phyloP scores from a whole-genome alignment of 306 rosid genomes.

The Cucumis sativus region DNA sequence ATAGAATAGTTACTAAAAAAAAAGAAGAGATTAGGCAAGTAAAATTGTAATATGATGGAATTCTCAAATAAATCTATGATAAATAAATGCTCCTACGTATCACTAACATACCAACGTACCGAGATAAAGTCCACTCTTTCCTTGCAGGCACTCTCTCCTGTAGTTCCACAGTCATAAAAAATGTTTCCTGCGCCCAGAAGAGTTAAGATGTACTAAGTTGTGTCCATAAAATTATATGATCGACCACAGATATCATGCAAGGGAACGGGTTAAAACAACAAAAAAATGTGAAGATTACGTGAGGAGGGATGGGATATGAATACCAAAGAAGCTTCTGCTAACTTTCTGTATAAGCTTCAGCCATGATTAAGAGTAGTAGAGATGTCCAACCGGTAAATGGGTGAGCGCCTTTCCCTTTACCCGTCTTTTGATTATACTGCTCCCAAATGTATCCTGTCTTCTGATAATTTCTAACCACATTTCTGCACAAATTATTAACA shows the following conservation, averaged over 20 bases:
- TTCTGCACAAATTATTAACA: slow-evolving; percentile 19
- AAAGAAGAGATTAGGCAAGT: too few relatives aligned
- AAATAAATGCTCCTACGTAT: not conserved
- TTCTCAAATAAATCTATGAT: not conserved
- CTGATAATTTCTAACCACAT: slow-evolving; percentile 52
- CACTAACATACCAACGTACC: not conserved
- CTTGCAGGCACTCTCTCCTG: not conserved
- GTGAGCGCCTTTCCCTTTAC: slow-evolving; percentile 81
- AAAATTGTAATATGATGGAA: too few relatives aligned
- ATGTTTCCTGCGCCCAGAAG: not conserved
- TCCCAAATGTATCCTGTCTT: slow-evolving; percentile 78
- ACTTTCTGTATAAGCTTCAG: slow-evolving; percentile 45
- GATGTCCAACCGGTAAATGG: slow-evolving; percentile 94
- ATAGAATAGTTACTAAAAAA: too few relatives aligned
- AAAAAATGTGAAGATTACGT: not conserved
- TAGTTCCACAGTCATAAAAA: not conserved
- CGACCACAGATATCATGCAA: not conserved
- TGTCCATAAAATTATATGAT: not conserved
- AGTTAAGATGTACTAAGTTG: not conserved
- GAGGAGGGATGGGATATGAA: not conserved
- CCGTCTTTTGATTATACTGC: slow-evolving; percentile 70
- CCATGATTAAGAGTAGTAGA: slow-evolving; percentile 71
- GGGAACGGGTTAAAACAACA: not conserved
- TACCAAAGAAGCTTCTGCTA: not conserved
- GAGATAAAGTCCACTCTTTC: not conserved